phyloP scores from a whole-genome alignment of 2,329 filamentous ascomycete genomes.

The Calonectria ilicicola region DNA sequence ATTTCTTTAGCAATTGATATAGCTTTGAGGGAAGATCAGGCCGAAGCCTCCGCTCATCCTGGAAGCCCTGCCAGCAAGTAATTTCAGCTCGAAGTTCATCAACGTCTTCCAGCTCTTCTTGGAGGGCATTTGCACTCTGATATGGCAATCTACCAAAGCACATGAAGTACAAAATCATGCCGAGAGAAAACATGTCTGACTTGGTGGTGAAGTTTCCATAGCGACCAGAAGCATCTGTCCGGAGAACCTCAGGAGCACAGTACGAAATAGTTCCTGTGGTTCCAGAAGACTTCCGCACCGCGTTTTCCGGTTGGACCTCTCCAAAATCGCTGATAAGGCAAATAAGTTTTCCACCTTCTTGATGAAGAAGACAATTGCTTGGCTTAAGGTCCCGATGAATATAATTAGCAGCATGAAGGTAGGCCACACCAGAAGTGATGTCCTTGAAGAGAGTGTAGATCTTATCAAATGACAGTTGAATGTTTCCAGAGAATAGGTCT shows the following conservation, averaged over 20 bases:
- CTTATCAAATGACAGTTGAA: conserved; percentile 79
- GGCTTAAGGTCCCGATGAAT: conserved; percentile 97
- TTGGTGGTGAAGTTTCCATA: conserved; percentile 97
- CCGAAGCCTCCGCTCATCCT: conserved; percentile 78
- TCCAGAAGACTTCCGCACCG: conserved; percentile 87
- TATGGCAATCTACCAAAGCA: conserved; percentile 95
- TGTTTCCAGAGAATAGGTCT: conserved; percentile 56
- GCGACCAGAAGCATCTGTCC: conserved; percentile 73
- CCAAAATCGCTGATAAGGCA: conserved; percentile 98
- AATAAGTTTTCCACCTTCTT: conserved; percentile 75
- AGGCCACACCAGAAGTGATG: conserved; percentile 90
- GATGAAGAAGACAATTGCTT: conserved; percentile 92
- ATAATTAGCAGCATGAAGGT: conserved; percentile 91
- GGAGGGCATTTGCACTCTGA: conserved; percentile 81
- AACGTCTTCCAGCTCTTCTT: conserved; percentile 93
- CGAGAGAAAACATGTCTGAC: conserved; percentile 97
- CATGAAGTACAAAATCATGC: conserved; percentile 99
- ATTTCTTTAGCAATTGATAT: conserved; percentile 84
- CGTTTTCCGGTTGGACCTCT: conserved; percentile 89
- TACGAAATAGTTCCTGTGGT: conserved; percentile 97
- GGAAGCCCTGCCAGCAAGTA: conserved; percentile 86
- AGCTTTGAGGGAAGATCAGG: conserved; percentile 88
- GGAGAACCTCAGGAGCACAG: conserved; percentile 93
- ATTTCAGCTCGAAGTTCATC: conserved; percentile 90
- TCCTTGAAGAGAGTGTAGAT: conserved; percentile 98